Evolutionary conservation across 2,329 filamentous ascomycete species (phyloP).

Genomic region (Phoma sp.): DNA sequence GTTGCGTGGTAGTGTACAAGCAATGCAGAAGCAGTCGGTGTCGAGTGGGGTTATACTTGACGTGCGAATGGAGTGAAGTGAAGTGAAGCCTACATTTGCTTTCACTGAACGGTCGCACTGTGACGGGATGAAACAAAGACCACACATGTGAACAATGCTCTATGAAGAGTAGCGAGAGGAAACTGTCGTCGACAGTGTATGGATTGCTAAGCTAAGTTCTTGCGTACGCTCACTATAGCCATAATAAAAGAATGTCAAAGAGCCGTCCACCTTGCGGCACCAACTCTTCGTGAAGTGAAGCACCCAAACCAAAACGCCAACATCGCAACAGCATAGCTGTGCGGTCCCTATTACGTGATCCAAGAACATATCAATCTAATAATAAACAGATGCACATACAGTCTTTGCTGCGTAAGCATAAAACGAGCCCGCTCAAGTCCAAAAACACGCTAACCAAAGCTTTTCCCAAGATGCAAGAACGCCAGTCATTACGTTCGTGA

Average conservation of each 20-base stretch:
- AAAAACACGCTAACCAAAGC: conserved; percentile 8
- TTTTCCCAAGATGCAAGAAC: conserved; percentile 23
- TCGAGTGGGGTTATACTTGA: background rate
- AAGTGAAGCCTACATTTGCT: background rate
- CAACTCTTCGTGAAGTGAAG: conserved; percentile 5
- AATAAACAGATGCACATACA: conserved; percentile 15
- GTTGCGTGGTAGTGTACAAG: background rate
- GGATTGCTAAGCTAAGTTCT: background rate
- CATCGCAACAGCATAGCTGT: conserved; percentile 15
- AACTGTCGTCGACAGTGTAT: conserved; percentile 5
- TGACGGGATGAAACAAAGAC: too few species aligned
- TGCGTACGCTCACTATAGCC: background rate
- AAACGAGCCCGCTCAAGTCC: conserved; percentile 17
- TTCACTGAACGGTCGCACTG: background rate
- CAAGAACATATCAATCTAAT: conserved; percentile 17
- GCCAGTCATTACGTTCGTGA: conserved; percentile 40
- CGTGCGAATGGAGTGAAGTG: background rate
- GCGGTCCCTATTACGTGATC: conserved; percentile 11
- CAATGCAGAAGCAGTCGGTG: too few species aligned
- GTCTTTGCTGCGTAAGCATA: conserved; percentile 12
- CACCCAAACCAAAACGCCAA: conserved; percentile 7
- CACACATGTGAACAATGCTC: too few species aligned
- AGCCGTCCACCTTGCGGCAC: background rate
- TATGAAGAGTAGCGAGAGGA: background rate
- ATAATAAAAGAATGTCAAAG: conserved; percentile 11